These are phyloP conservation scores for Aspergillus leporis DNA, from an alignment of 495 filamentous ascomycete genomes.

Conservation along the genomic window DNA sequence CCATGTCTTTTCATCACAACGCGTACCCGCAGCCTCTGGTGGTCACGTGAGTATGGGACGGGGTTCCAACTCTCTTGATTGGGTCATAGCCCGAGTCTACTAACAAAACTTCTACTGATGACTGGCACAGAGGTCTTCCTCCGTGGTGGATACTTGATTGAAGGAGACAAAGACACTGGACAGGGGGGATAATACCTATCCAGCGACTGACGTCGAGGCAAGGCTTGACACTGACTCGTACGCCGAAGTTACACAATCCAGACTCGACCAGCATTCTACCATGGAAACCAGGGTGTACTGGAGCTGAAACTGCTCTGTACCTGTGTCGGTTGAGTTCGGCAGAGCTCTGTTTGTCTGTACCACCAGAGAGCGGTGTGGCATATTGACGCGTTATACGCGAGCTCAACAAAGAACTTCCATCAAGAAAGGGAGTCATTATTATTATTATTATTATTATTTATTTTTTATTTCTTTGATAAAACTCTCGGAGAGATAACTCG, in stretches of 20 bases:
- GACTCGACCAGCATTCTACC: neutral
- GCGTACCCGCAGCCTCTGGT: conserved; percentile 22
- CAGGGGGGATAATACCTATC: conserved; percentile 5
- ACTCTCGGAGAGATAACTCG: no score
- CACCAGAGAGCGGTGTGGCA: neutral
- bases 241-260: conserved; percentile 4
- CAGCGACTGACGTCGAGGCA: conserved; percentile 5
- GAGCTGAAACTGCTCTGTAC: neutral
- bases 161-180: conserved; percentile 10
- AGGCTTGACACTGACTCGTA: conserved; percentile 15
- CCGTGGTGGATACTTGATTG: conserved; percentile 7
- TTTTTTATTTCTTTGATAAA: no score
- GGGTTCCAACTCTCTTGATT: neutral
- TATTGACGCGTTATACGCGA: conserved; percentile 5
- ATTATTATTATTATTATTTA: no score
- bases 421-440: no score
- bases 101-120: neutral
- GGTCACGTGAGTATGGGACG: conserved; percentile 22
- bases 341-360: neutral
- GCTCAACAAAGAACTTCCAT: neutral
- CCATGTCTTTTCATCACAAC: conserved; percentile 10
- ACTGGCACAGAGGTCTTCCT: conserved; percentile 4
- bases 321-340: neutral
- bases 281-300: neutral
- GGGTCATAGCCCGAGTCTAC: conserved; percentile 1